These are phyloP conservation scores for Ascochyta rabiei DNA, from an alignment of 2,329 filamentous ascomycete species.

Conservation along the genomic window DNA sequence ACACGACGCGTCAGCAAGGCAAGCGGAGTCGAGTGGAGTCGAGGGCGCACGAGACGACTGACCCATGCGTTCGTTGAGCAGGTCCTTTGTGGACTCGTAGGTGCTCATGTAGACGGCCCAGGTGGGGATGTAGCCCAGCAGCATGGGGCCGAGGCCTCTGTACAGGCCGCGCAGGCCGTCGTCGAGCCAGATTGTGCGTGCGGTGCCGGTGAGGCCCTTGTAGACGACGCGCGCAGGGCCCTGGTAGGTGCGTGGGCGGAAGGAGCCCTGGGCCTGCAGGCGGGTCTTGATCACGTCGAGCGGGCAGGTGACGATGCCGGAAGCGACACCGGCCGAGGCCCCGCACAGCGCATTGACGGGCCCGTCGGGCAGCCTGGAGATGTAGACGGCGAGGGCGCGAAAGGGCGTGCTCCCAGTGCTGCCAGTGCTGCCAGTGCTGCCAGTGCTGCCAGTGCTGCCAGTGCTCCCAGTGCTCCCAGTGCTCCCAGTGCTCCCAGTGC, in stretches of 20 bases:
- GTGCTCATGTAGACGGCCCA: conserved; percentile 99
- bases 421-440: no score
- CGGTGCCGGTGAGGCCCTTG: conserved; percentile 85
- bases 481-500: no score
- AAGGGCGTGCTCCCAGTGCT: conserved; percentile 30
- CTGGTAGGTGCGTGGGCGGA: conserved; percentile 61
- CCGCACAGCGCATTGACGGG: conserved; percentile 83
- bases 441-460: no score
- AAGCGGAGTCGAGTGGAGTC: background rate
- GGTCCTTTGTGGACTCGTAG: conserved; percentile 86
- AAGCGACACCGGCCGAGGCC: conserved; percentile 87
- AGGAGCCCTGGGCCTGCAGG: conserved; percentile 91
- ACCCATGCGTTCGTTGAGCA: conserved; percentile 69
- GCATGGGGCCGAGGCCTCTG: conserved; percentile 89
- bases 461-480: no score
- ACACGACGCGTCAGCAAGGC: conserved; percentile 17
- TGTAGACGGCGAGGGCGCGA: conserved; percentile 48
- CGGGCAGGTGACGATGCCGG: conserved; percentile 92
- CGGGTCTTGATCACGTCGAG: conserved; percentile 99
- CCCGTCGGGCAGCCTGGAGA: conserved; percentile 58
- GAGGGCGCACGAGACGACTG: no score
- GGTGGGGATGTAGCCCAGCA: conserved; percentile 93
- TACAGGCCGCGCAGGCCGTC: conserved; percentile 93
- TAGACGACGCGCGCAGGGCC: conserved; percentile 68
- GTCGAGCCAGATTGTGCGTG: conserved; percentile 80